Conservation (phyloP, 164 flowering plant species). For the Litsea cubeba region DNA sequence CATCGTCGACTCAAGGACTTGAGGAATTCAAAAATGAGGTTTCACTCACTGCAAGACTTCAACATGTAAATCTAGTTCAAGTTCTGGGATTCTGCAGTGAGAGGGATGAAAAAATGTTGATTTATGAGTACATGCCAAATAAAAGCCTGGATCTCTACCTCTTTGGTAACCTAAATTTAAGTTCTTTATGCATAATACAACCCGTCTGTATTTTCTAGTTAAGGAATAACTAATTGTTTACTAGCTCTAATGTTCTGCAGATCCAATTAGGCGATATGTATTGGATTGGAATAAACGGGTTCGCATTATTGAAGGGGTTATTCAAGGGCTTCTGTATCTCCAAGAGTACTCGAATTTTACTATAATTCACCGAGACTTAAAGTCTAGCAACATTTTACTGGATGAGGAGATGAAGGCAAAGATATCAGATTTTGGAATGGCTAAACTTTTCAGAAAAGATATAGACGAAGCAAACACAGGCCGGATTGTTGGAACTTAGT, state of each 20-base stretch:
- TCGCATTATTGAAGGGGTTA: conserved; percentile 33
- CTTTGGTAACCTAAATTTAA: too few relatives aligned
- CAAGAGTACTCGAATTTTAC: conserved; percentile 49
- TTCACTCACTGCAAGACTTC: too few relatives aligned
- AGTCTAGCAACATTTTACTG: conserved; percentile 47
- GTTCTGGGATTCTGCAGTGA: too few relatives aligned
- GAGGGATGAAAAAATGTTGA: too few relatives aligned
- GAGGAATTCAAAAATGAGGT: too few relatives aligned
- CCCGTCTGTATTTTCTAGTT: too few relatives aligned
- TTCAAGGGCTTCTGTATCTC: conserved; percentile 51
- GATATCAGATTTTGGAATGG: conserved; percentile 48
- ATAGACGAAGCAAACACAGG: conserved; percentile 20
- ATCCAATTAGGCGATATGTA: conserved; percentile 13
- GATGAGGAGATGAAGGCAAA: conserved; percentile 45
- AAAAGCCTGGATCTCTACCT: too few relatives aligned
- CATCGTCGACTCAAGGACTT: too few relatives aligned
- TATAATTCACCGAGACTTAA: conserved; percentile 57
- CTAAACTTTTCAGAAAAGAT: conserved; percentile 30
- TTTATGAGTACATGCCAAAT: too few relatives aligned
- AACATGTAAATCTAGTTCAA: too few relatives aligned
- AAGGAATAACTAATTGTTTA: too few relatives aligned
- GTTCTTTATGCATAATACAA: too few relatives aligned
- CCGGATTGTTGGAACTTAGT: conserved; percentile 36
- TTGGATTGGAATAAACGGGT: conserved; percentile 38
- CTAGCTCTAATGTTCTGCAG: conserved; percentile 16